Conservation (phyloP, 1,139 yeast genomes). For the Pichia sp. region DNA sequence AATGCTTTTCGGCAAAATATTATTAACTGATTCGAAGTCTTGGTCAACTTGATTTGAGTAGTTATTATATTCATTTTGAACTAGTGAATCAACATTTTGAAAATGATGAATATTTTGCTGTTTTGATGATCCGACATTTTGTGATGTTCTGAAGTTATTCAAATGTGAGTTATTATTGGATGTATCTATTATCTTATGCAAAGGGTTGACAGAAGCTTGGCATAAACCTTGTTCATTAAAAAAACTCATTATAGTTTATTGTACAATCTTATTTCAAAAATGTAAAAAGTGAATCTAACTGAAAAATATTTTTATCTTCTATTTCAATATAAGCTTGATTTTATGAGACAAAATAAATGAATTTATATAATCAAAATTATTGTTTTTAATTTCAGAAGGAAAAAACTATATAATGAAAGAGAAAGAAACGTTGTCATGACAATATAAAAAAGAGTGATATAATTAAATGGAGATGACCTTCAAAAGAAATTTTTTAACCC, state of each 20-base stretch:
- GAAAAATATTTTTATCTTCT: too few relatives aligned
- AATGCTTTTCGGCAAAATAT: not conserved
- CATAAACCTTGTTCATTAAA: slow-evolving; percentile 7
- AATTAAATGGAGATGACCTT: too few relatives aligned
- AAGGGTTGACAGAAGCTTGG: slow-evolving; percentile 6
- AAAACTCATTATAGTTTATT: slow-evolving; percentile 6
- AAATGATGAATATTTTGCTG: slow-evolving; percentile 7
- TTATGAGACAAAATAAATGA: too few relatives aligned
- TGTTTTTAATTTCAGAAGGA: too few relatives aligned
- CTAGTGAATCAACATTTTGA: slow-evolving; percentile 10
- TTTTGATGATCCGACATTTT: not conserved
- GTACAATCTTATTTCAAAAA: too few relatives aligned
- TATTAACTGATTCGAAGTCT: not conserved
- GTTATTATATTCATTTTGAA: slow-evolving; percentile 14
- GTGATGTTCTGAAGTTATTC: not conserved
- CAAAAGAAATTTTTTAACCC: too few relatives aligned
- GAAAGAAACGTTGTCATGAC: too few relatives aligned
- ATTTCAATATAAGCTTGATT: too few relatives aligned
- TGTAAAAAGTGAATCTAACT: too few relatives aligned
- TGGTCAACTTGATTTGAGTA: slow-evolving; percentile 1
- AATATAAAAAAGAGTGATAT: too few relatives aligned
- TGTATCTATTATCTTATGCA: slow-evolving; percentile 6
- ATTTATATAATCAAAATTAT: too few relatives aligned
- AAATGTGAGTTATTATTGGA: not conserved
- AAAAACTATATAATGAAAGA: too few relatives aligned